Percentiles rank a stretch among this genome's conserved stretches.
phyloP scores from a whole-genome alignment of 495 filamentous ascomycete genomes.

The Talaromyces borbonicus region DNA sequence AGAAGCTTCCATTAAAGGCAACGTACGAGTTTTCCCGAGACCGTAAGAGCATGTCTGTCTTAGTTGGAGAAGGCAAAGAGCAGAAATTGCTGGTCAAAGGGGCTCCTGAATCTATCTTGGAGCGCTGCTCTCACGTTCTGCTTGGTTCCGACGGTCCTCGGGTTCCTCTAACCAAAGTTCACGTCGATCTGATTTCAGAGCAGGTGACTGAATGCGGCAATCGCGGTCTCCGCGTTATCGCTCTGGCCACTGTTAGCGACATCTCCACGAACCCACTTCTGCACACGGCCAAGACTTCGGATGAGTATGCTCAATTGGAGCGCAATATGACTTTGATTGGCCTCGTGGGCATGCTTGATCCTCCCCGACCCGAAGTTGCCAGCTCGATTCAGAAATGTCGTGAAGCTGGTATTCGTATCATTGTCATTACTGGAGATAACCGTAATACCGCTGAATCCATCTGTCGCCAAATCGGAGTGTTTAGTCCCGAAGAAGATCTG shows the following conservation, averaged over 20 bases:
- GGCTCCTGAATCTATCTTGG: constrained; percentile 86
- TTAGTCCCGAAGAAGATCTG: constrained; percentile 71
- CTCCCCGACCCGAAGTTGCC: constrained; percentile 88
- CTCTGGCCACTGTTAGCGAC: constrained; percentile 71
- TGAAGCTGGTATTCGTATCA: constrained; percentile 87
- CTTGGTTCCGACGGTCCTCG: constrained; percentile 66
- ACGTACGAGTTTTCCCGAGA: constrained; percentile 98
- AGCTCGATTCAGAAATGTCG: constrained; percentile 80
- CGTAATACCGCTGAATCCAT: constrained; percentile 96
- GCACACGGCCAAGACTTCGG: constrained; percentile 64
- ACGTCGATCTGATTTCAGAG: constrained; percentile 55
- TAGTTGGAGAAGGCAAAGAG: constrained; percentile 56
- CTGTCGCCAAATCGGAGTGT: constrained; percentile 93
- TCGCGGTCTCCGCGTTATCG: constrained; percentile 88
- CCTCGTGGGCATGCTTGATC: constrained; percentile 94
- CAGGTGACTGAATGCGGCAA: constrained; percentile 87
- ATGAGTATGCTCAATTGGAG: constrained; percentile 79
- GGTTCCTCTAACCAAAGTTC: constrained; percentile 56
- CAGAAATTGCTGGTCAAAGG: constrained; percentile 92
- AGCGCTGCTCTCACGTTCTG: constrained; percentile 74
- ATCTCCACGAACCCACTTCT: constrained; percentile 59
- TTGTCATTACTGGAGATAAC: constrained; percentile 98
- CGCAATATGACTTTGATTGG: constrained; percentile 90
- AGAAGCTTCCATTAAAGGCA: constrained; percentile 58
- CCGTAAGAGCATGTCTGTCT: constrained; percentile 98